Conservation (phyloP, 352 stramenopile genomes). For the Globisporangium alternatum region DNA sequence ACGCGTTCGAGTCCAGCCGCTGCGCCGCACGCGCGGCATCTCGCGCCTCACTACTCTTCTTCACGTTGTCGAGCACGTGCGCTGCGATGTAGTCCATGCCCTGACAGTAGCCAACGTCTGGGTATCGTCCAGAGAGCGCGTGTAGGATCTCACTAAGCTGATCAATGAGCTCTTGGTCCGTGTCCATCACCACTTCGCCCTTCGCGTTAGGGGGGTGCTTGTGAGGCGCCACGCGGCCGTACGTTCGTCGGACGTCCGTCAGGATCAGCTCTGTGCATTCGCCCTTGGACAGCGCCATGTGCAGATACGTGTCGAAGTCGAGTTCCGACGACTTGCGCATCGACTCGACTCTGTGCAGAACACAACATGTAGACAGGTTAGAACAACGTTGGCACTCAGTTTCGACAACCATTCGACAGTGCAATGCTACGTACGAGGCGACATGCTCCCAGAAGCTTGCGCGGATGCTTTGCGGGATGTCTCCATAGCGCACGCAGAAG, state of each 20-base stretch:
- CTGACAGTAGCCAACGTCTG: conserved; percentile 84
- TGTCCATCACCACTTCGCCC: conserved; percentile 43
- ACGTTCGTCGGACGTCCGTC: conserved; percentile 82
- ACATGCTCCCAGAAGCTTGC: conserved; percentile 79
- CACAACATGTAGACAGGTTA: not conserved
- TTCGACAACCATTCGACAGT: not conserved
- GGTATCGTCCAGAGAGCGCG: conserved; percentile 71
- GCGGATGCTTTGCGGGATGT: conserved; percentile 46
- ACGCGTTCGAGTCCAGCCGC: conserved; percentile 2
- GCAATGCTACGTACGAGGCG: conserved; percentile 22
- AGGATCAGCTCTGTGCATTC: conserved; percentile 80
- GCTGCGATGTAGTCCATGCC: conserved; percentile 88
- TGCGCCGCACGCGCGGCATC: conserved; percentile 14
- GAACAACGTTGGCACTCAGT: not conserved
- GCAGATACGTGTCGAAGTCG: conserved; percentile 83
- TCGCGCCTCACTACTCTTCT: conserved; percentile 55
- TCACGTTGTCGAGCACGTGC: conserved; percentile 79
- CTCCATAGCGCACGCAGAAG: conserved; percentile 83
- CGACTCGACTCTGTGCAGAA: conserved; percentile 23
- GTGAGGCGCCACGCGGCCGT: conserved; percentile 77
- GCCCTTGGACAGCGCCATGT: conserved; percentile 83
- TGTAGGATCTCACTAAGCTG: conserved; percentile 83
- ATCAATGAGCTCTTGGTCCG: conserved; percentile 67
- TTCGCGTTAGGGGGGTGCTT: conserved; percentile 58
- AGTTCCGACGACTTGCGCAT: conserved; percentile 51